phyloP scores from a whole-genome alignment of 345 rosid species.

The Acer campestre region DNA sequence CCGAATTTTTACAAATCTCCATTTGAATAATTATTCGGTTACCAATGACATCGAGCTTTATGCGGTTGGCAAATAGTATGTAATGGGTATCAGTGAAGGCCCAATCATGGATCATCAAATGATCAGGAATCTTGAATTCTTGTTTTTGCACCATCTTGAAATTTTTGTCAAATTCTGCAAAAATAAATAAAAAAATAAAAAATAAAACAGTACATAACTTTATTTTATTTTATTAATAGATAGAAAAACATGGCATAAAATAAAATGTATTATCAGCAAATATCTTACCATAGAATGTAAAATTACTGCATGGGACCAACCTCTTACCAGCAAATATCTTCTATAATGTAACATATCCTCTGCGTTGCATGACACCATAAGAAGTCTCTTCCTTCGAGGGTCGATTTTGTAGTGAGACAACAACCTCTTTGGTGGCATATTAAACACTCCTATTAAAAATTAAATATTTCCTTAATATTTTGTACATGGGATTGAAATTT shows the following conservation, averaged over 20 bases:
- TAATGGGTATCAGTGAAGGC: constrained; percentile 84
- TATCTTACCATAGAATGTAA: constrained; percentile 72
- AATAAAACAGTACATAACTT: background rate
- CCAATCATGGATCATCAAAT: constrained; percentile 95
- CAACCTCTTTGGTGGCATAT: constrained; percentile 87
- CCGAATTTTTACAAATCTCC: no score
- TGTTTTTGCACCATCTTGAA: constrained; percentile 55
- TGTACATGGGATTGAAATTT: background rate
- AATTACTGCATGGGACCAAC: constrained; percentile 82
- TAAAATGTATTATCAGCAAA: background rate
- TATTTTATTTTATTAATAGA: background rate
- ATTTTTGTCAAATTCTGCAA: constrained; percentile 62
- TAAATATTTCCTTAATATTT: background rate
- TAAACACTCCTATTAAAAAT: constrained; percentile 58
- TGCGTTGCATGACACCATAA: constrained; percentile 77
- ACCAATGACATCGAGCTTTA: constrained; percentile 74
- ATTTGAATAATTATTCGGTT: background rate
- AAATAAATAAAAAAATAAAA: constrained; percentile 4
- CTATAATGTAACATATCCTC: constrained; percentile 91
- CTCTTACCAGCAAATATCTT: no score
- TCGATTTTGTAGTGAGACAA: constrained; percentile 90
- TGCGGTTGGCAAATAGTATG: constrained; percentile 74
- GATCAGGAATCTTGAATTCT: constrained; percentile 73
- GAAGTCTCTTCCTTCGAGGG: constrained; percentile 56
- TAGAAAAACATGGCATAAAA: background rate